A percentile compares a stretch with the other conserved stretches of the same genome.
phyloP scores from a whole-genome alignment of 2,329 filamentous ascomycete genomes.

The Aspergillus pseudoviridinutans region DNA sequence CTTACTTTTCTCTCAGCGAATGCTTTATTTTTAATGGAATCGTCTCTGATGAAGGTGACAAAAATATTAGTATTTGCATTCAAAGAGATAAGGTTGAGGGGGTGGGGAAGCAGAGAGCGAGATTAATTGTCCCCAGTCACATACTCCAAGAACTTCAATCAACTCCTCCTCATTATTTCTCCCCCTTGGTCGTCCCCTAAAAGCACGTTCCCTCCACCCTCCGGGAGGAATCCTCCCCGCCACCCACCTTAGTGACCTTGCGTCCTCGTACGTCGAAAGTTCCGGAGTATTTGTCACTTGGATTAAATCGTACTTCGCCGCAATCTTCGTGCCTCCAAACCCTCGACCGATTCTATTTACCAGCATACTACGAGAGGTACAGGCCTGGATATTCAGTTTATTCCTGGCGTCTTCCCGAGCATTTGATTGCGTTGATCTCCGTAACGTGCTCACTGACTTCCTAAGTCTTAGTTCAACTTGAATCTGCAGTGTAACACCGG shows the following conservation, averaged over 20 bases:
- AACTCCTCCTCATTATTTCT: not conserved
- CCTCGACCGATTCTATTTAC: not conserved
- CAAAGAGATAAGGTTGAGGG: not conserved
- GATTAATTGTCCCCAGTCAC: not conserved
- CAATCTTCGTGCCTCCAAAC: not conserved
- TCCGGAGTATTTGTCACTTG: not conserved
- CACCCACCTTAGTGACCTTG: slow-evolving; percentile 10
- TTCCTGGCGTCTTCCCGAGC: not conserved
- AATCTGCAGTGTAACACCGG: not conserved
- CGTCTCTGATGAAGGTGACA: not conserved
- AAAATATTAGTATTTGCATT: not conserved
- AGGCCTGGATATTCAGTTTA: not conserved
- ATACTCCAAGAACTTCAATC: not conserved
- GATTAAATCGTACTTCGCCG: not conserved
- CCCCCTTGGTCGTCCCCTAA: not conserved
- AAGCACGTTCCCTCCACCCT: slow-evolving; percentile 18
- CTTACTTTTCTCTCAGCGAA: not conserved
- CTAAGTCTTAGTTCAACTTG: not conserved
- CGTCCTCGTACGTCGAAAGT: not conserved
- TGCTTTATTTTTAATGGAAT: not conserved
- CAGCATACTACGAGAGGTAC: not conserved
- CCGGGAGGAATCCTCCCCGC: slow-evolving; percentile 23
- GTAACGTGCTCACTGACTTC: not conserved
- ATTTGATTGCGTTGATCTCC: not conserved
- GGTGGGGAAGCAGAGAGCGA: not conserved